phyloP scores from a whole-genome alignment of 2,329 filamentous ascomycete genomes.

The Truncatella angustata region DNA sequence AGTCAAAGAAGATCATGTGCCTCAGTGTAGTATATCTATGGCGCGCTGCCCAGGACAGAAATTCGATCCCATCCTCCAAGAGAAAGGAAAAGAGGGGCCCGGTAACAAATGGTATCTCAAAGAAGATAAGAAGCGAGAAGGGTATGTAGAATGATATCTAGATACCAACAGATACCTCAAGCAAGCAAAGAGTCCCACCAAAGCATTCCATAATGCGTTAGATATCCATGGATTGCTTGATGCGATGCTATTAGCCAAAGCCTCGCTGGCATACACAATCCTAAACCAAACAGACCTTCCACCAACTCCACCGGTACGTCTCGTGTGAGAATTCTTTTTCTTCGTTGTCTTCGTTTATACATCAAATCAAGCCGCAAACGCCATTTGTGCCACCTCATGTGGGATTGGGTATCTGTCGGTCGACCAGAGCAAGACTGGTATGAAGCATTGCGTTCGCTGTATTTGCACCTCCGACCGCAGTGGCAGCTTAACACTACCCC shows the following conservation, averaged over 20 bases:
- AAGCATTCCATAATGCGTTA: background rate
- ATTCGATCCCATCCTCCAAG: background rate
- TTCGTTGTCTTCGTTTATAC: slow-evolving; percentile 4
- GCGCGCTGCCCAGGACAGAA: background rate
- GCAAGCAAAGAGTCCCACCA: too few relatives aligned
- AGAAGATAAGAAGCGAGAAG: background rate
- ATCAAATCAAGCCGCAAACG: background rate
- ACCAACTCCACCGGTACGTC: background rate
- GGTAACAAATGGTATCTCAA: slow-evolving; percentile 4
- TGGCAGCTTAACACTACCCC: too few relatives aligned
- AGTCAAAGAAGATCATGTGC: too few relatives aligned
- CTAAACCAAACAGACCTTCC: background rate
- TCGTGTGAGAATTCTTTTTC: slow-evolving; percentile 5
- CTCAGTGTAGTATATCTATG: background rate
- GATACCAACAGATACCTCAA: background rate
- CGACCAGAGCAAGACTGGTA: too few relatives aligned
- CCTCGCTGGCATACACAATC: too few relatives aligned
- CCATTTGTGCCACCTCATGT: background rate
- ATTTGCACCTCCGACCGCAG: too few relatives aligned
- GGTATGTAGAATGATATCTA: background rate
- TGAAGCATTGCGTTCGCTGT: too few relatives aligned
- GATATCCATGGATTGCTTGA: background rate
- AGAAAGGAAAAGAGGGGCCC: background rate
- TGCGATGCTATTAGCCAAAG: too few relatives aligned
- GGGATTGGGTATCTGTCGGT: background rate